Evolutionary conservation across 2,329 filamentous ascomycete genomes (phyloP).

Genomic region (Trichoderma sp.): DNA sequence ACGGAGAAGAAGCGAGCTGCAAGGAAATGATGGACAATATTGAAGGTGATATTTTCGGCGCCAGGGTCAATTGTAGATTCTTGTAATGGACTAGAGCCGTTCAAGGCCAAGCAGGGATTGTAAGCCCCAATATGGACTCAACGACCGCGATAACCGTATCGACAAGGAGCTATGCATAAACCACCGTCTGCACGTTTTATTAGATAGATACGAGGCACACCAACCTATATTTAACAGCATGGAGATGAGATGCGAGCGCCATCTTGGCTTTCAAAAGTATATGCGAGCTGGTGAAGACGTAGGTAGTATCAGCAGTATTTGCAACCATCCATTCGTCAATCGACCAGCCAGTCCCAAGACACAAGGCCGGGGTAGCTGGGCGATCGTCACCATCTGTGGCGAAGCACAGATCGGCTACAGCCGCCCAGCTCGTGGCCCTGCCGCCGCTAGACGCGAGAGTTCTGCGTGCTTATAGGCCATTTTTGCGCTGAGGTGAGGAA

Average conservation of each 20-base stretch:
- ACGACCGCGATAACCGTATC: conserved; percentile 4
- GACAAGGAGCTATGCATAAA: neutral
- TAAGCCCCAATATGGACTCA: conserved; percentile 18
- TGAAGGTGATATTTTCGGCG: neutral
- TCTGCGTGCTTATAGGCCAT: conserved; percentile 6
- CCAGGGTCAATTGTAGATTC: neutral
- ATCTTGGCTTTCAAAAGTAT: neutral
- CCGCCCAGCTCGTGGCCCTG: conserved; percentile 20
- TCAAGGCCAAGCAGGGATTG: neutral
- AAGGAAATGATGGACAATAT: neutral
- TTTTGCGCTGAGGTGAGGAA: neutral
- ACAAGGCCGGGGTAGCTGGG: neutral
- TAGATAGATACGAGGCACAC: conserved; percentile 1
- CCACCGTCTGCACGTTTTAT: neutral
- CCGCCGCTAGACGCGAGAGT: neutral
- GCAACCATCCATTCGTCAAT: neutral
- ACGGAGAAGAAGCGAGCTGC: no score
- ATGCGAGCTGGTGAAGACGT: neutral
- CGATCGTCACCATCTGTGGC: conserved; percentile 24
- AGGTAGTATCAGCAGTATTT: neutral
- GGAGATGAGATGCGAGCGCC: neutral
- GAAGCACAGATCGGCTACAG: conserved; percentile 25
- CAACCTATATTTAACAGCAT: neutral
- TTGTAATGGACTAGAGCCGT: neutral
- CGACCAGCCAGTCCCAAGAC: neutral